Evolutionary conservation across 2,329 filamentous ascomycete genomes (phyloP), one percentile per base, ranked within the genome.

Genomic region (Aureobasidium sp.): DNA sequence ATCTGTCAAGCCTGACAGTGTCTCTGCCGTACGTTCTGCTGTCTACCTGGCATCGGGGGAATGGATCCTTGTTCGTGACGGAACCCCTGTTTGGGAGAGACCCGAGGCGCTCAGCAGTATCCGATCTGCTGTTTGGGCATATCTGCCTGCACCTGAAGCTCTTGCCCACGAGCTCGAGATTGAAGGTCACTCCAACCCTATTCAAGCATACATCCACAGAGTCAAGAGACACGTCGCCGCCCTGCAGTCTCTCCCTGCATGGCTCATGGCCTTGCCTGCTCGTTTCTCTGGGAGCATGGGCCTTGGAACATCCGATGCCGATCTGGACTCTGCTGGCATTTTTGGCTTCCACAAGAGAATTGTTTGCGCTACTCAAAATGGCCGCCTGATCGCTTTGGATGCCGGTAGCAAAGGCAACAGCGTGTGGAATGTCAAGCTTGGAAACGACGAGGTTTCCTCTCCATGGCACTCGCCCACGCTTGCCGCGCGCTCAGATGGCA

Each of bases 311-410:
- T 64, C 58, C 24, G 61, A 59, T 6, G 11, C 16, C 14, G 44
- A 55, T 25, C 6, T 29, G n/a, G 38, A 38, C 19, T 40, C 55
- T 11, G 24, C 30, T 30, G 86, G 93, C 62, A 81, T 77, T 34
- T 97, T 97, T 67, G 91, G 91, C 4, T 91, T 96, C 70, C 85
- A 88, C 67, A 95, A 95, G 70, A 73, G 91, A 27, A 79, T 90
- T 5, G 75, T 96, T 54, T 74, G 95, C 47, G 90, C 85, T 5
- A 95, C 90, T 2, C 78, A 81, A 52, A 84, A 83, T 54, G 90
- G 90, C 12, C 84, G 86, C 59, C 71, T 97, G 16, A 86, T 90
- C 59, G 88, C 85, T 3, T 73, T 98, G 17, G 84, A 95, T 67
- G 81, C 84, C 29, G 88, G 84, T 21, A 84, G 83, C 55, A 77